Base-by-base conservation (phyloP, 768 basidiomycete species). In the Psilocybe cubensis region DNA sequence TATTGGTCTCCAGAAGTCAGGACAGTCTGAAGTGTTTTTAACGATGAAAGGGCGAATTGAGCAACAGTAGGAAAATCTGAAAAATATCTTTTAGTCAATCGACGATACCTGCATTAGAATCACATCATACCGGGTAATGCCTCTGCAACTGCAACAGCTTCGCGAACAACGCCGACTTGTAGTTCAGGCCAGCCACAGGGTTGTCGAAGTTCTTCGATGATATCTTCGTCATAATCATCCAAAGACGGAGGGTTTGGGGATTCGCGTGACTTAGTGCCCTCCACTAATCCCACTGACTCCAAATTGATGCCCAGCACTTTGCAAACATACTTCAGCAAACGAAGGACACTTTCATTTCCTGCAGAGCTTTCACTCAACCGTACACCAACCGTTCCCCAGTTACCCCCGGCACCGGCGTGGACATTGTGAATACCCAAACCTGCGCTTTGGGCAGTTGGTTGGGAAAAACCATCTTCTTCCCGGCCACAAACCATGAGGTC, bases 111-210 rank as follows among this genome's bases (percentile, higher is more conserved):
- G 5, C 35, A 52, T 27, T 24, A 52, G n/a, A 38, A 18, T 21
- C 14, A 25, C 55, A 3, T 73, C 81, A 52, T 59, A 93, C 95
- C 94, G 55, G 96, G 94, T 21, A 99, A 75, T 12, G 93, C 86
- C 71, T 98, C 94, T 1, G 94, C 92, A 2, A 98, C 87, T 0
- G 91, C 88, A 20, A 98, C 87, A 0, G 94, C 93, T 69, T 98
- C 97, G 33, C 94, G 84, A 20, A 98, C 80, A n/a, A 96, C 86
- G 21, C 94, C 94, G 17, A 98, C 84, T 75, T 97, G 96, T 38
- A 99, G 76, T 69, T 95, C 93, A 2, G 95, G 89, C 96, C 96
- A 98, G 3, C 97, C 97, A 68, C 87, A 92, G 4, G 82, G 72
- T 60, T 86, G 84, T 23, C 72, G 76, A 27, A 74, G 69, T 18